Conservation (phyloP, 495 filamentous ascomycete species). For the Penicillium manginii region DNA sequence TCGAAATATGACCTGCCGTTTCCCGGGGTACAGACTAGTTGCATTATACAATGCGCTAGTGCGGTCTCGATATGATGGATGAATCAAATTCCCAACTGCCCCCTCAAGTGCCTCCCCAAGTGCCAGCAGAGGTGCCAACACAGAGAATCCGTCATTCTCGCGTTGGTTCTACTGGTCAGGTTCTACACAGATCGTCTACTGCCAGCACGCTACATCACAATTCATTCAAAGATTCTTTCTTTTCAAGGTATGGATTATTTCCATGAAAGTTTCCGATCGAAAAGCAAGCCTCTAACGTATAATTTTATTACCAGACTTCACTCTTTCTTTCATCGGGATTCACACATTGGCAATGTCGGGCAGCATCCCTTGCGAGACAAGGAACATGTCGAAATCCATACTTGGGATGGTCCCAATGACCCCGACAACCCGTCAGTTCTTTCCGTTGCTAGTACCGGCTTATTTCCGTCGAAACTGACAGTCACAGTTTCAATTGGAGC, state of each 20-base stretch:
- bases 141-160: constrained; percentile 3
- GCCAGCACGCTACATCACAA: constrained; percentile 28
- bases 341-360: constrained; percentile 30
- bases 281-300: neutral
- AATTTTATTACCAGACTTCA: constrained; percentile 10
- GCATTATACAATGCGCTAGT: neutral
- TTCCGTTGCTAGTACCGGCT: neutral
- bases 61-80: neutral
- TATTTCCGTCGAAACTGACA: neutral
- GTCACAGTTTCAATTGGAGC: constrained; percentile 21
- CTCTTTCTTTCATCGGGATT: constrained; percentile 29
- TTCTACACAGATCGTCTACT: constrained; percentile 11
- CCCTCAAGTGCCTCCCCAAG: constrained; percentile 1
- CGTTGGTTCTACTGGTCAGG: neutral
- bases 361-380: constrained; percentile 23
- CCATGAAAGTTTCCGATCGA: neutral
- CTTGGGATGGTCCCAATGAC: constrained; percentile 37
- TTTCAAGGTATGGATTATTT: constrained; percentile 14
- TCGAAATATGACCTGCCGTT: neutral
- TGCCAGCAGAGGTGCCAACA: neutral
- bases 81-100: neutral
- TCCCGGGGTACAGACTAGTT: neutral
- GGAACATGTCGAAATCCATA: constrained; percentile 34
- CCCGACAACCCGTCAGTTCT: constrained; percentile 31
- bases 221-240: constrained; percentile 29